phyloP scores from a whole-genome alignment of 179 eudicot species.

The Nepenthes alata region DNA sequence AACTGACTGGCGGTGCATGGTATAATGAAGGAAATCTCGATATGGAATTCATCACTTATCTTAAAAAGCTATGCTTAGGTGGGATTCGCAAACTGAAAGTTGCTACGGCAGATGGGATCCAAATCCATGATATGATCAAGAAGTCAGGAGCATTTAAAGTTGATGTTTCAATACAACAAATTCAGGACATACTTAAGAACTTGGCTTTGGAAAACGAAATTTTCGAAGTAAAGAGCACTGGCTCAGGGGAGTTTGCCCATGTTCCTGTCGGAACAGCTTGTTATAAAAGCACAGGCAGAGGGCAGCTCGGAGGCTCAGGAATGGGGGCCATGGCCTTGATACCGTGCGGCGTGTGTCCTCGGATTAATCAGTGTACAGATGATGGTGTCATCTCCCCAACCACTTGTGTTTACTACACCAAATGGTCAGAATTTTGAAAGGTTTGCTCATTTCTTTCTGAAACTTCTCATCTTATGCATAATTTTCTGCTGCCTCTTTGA shows the following conservation, averaged over 20 bases:
- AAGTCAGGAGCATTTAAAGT: background rate
- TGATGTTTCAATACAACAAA: constrained; percentile 22
- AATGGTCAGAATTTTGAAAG: constrained; percentile 48
- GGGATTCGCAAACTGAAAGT: constrained; percentile 23
- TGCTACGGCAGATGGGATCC: constrained; percentile 33
- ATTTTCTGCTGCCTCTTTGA: too few species aligned
- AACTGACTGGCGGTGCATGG: constrained; percentile 69
- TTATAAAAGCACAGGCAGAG: constrained; percentile 26
- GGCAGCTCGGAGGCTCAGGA: constrained; percentile 10
- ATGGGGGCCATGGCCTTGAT: constrained; percentile 48
- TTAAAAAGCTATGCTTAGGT: constrained; percentile 17
- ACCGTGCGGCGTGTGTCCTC: constrained; percentile 76
- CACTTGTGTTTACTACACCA: constrained; percentile 50
- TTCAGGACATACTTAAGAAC: constrained; percentile 34
- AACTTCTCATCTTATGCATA: too few species aligned
- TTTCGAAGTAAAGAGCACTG: constrained; percentile 53
- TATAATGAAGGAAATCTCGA: constrained; percentile 51
- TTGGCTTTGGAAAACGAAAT: constrained; percentile 54
- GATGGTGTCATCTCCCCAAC: constrained; percentile 63
- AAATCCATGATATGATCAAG: constrained; percentile 19
- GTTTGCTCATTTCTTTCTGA: too few species aligned
- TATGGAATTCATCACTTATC: constrained; percentile 16
- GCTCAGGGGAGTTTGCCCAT: constrained; percentile 40
- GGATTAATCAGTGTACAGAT: constrained; percentile 47
- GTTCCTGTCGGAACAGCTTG: constrained; percentile 44